Percentiles rank a stretch among this genome's conserved stretches.
phyloP scores from a whole-genome alignment of 257 asterid genomes.

The Parsonsia alboflavescens region DNA sequence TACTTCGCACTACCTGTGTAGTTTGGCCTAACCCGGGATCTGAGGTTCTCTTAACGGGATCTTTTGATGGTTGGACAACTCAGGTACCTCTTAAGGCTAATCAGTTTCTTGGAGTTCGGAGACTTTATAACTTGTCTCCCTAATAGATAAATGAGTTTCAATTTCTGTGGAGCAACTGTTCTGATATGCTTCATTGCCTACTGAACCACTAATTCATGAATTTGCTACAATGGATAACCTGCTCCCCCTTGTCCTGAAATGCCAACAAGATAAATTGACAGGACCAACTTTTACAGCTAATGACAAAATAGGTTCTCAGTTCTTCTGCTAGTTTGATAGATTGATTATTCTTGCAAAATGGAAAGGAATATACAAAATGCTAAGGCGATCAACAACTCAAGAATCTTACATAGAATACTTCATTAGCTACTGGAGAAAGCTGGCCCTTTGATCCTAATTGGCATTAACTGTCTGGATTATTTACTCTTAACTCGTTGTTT shows the following conservation, averaged over 20 bases:
- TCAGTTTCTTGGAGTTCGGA: not conserved
- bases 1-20: conserved; percentile 55
- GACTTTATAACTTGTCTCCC: not conserved
- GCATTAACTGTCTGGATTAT: not conserved
- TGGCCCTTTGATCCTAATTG: not conserved
- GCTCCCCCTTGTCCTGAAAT: not conserved
- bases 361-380: not conserved
- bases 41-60: conserved; percentile 72
- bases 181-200: not conserved
- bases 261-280: not conserved
- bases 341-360: not conserved
- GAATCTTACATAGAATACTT: not conserved
- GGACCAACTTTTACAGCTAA: too few relatives aligned
- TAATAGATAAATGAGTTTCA: not conserved
- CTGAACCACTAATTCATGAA: not conserved
- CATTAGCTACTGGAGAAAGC: not conserved
- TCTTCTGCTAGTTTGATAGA: not conserved
- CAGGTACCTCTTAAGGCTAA: conserved; percentile 45
- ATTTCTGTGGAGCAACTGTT: not conserved
- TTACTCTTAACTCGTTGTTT: not conserved
- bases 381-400: not conserved
- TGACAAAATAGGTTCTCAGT: not conserved
- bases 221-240: not conserved
- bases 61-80: conserved; percentile 95
- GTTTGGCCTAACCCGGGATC: conserved; percentile 76